A percentile compares a stretch with the other conserved stretches of the same genome.
phyloP scores from a whole-genome alignment of 148 eudicot species.

The Tetragonia tetragonoides region DNA sequence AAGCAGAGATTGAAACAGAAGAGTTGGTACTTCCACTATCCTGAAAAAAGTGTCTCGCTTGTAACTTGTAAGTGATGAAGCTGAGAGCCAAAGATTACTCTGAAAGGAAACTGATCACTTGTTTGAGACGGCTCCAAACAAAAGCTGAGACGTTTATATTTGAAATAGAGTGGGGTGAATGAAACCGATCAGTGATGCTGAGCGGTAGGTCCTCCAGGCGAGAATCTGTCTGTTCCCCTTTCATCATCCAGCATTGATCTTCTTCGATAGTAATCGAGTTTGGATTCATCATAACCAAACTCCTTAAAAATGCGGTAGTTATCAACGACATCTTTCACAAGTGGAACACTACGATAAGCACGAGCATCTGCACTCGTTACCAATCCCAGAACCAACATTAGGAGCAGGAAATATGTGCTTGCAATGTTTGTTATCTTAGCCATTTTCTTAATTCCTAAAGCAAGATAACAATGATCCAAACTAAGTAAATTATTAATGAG shows the following conservation, averaged over 20 bases:
- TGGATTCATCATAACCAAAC: conserved; percentile 27
- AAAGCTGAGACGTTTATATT: too few species aligned
- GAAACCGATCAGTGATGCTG: conserved; percentile 26
- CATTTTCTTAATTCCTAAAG: neutral
- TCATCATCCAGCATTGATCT: conserved; percentile 21
- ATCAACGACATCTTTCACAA: neutral
- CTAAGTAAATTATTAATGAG: neutral
- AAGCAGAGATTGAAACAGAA: too few species aligned
- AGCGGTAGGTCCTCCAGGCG: conserved; percentile 34
- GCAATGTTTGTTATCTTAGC: conserved; percentile 11
- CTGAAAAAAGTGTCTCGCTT: neutral
- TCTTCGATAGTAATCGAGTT: conserved; percentile 28
- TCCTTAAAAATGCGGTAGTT: conserved; percentile 19
- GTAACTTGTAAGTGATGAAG: neutral
- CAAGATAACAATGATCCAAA: neutral
- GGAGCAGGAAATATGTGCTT: conserved; percentile 3
- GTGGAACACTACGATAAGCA: conserved; percentile 7
- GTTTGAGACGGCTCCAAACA: too few species aligned
- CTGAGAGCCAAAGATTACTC: too few species aligned
- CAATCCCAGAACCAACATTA: conserved; percentile 4
- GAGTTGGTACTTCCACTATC: neutral
- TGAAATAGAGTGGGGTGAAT: too few species aligned
- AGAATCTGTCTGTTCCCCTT: conserved; percentile 11
- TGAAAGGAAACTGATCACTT: too few species aligned
- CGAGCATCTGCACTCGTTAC: conserved; percentile 20